Percentiles rank a stretch among this genome's conserved stretches.
Conservation (phyloP, 306 rosid genomes). For the Quercus mongolica region DNA sequence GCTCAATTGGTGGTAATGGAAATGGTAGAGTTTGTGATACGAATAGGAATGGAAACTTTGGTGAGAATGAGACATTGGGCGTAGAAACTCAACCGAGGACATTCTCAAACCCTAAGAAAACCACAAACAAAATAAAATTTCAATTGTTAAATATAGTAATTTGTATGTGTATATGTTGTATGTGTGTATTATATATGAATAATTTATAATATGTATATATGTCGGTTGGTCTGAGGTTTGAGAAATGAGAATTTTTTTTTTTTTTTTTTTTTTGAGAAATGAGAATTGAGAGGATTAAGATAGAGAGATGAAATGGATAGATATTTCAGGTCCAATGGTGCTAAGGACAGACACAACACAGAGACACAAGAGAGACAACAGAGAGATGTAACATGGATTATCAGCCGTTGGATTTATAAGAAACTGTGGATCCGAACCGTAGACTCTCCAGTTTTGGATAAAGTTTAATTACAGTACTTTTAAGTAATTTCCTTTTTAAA, state of each 20-base stretch:
- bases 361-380: background rate
- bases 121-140: background rate
- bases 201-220: background rate
- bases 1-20: conserved; percentile 34
- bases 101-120: conserved; percentile 30
- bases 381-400: conserved; percentile 18
- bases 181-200: too few species aligned
- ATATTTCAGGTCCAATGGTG: conserved; percentile 24
- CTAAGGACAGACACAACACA: conserved; percentile 14
- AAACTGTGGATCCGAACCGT: conserved; percentile 35
- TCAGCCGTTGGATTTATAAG: conserved; percentile 51
- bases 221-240: conserved; percentile 5
- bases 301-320: background rate
- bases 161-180: too few species aligned
- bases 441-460: background rate
- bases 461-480: too few species aligned
- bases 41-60: conserved; percentile 42
- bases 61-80: conserved; percentile 36
- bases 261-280: background rate
- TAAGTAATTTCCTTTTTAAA: too few species aligned
- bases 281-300: too few species aligned
- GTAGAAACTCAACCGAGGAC: conserved; percentile 61
- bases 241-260: too few species aligned
- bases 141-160: background rate
- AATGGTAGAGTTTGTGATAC: conserved; percentile 35